phyloP scores from a whole-genome alignment of 2,329 filamentous ascomycete genomes.

The Verticillium nonalfalfae region DNA sequence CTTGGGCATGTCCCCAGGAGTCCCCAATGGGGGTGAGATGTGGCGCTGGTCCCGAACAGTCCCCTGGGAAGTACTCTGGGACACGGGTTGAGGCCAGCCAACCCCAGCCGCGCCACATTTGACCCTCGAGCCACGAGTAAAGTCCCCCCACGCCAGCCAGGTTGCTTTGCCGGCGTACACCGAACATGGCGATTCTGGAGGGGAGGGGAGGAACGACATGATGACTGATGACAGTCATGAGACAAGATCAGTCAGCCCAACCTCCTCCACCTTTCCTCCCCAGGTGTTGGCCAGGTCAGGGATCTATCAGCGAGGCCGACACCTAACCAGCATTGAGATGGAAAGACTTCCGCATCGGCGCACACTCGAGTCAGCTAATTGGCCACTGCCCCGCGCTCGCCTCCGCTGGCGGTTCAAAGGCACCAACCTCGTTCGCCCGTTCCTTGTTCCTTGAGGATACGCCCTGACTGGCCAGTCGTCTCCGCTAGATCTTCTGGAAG shows the following conservation, averaged over 20 bases:
- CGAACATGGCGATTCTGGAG: too few relatives aligned
- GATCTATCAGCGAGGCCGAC: neutral
- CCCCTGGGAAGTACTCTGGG: too few relatives aligned
- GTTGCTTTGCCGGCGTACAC: too few relatives aligned
- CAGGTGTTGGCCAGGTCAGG: neutral
- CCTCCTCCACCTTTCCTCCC: neutral
- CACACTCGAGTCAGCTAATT: neutral
- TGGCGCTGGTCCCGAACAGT: too few relatives aligned
- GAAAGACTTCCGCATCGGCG: neutral
- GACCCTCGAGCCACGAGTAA: too few relatives aligned
- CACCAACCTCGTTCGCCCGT: neutral
- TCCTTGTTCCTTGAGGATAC: neutral
- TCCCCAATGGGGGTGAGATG: too few relatives aligned
- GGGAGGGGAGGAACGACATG: neutral
- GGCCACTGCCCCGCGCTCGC: conserved; percentile 1
- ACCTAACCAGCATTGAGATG: neutral
- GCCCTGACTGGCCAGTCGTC: neutral
- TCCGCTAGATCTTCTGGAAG: neutral
- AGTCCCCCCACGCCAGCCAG: too few relatives aligned
- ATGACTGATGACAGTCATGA: neutral
- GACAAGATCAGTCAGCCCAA: neutral
- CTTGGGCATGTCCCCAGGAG: too few relatives aligned
- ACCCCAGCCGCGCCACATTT: too few relatives aligned
- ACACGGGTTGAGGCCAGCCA: too few relatives aligned
- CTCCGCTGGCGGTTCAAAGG: neutral